Evolutionary conservation across 176 grass and related monocot genomes (phyloP).

Genomic region (Themeda triandra): DNA sequence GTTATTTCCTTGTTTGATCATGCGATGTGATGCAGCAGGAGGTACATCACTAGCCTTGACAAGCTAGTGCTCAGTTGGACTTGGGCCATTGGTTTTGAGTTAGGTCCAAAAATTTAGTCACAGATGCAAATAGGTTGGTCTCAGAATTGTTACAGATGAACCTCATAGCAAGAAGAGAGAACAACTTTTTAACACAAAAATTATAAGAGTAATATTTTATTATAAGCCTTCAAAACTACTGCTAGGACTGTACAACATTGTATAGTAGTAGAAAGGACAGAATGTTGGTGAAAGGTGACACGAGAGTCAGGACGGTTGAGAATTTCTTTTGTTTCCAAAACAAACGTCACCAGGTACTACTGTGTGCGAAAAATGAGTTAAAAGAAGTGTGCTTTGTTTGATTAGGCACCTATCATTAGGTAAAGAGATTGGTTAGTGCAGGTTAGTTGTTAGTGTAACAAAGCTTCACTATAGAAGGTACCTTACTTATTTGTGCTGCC

Average conservation of each 20-base stretch:
- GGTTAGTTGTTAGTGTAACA: conserved; percentile 13
- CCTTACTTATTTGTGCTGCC: neutral
- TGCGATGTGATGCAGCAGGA: neutral
- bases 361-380: neutral
- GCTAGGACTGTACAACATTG: neutral
- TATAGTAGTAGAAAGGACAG: neutral
- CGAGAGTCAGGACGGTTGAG: neutral
- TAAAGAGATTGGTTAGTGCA: neutral
- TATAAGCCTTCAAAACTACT: neutral
- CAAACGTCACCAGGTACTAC: neutral
- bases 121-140: conserved; percentile 1
- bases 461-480: neutral
- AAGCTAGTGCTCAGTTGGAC: conserved; percentile 5
- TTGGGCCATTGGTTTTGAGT: neutral
- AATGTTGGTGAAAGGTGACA: neutral
- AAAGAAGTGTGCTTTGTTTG: neutral
- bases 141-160: neutral
- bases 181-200: neutral
- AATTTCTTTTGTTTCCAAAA: neutral
- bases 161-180: neutral
- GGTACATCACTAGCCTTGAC: neutral
- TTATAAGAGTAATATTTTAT: neutral
- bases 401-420: neutral
- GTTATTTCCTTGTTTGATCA: neutral
- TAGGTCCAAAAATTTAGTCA: neutral